Percentiles rank a stretch among this genome's conserved stretches.
phyloP scores from a whole-genome alignment of 208 protist species.

The Vickermania spadyakhi region DNA sequence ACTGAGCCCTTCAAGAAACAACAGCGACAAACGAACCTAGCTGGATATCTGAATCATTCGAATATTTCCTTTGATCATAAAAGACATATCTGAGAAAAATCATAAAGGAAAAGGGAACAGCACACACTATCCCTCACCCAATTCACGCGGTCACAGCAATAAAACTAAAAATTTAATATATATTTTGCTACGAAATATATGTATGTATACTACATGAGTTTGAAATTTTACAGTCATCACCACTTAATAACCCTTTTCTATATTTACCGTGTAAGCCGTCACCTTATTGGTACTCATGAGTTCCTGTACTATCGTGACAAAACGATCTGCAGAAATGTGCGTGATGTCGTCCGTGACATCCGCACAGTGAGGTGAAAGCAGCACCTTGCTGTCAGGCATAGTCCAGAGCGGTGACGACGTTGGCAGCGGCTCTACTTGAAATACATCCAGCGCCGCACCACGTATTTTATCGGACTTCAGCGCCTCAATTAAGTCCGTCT shows the following conservation, averaged over 20 bases:
- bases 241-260: constrained; percentile 21
- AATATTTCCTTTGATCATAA: too few relatives aligned
- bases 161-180: too few relatives aligned
- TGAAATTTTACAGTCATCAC: background rate
- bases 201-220: too few relatives aligned
- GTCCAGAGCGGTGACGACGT: constrained; percentile 51
- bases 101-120: too few relatives aligned
- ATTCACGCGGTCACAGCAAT: too few relatives aligned
- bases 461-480: constrained; percentile 47
- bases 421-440: constrained; percentile 65
- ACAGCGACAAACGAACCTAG: too few relatives aligned
- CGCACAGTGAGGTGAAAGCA: constrained; percentile 55
- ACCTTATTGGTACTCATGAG: constrained; percentile 8
- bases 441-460: constrained; percentile 76
- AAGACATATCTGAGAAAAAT: too few relatives aligned
- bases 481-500: constrained; percentile 52
- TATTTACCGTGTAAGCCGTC: constrained; percentile 19
- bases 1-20: too few relatives aligned
- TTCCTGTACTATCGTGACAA: constrained; percentile 18
- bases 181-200: too few relatives aligned
- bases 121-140: too few relatives aligned
- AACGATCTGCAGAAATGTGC: constrained; percentile 11
- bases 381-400: constrained; percentile 50
- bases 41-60: too few relatives aligned
- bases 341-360: constrained; percentile 29